These are phyloP conservation scores for Arthrobotrys musiformis DNA, from an alignment of 2,329 filamentous ascomycete genomes.

Conservation along the genomic window DNA sequence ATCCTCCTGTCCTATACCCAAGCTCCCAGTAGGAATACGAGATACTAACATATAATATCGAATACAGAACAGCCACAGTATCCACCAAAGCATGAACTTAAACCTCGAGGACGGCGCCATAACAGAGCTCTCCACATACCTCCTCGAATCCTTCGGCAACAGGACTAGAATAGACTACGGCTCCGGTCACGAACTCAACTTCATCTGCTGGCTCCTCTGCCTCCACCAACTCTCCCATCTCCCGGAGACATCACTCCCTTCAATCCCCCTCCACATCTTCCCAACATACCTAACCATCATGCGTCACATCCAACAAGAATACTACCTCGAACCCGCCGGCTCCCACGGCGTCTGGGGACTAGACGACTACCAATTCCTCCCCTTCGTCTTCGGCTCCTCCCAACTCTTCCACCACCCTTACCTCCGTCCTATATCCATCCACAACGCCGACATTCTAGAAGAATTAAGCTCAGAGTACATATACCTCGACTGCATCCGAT, in stretches of 20 bases:
- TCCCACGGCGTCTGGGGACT: conserved; percentile 98
- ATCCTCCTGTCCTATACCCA: too few relatives aligned
- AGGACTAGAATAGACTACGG: conserved; percentile 91
- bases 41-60: conserved; percentile 50
- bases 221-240: conserved; percentile 81
- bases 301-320: conserved; percentile 86
- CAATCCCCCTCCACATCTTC: conserved; percentile 81
- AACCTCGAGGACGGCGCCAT: conserved; percentile 66
- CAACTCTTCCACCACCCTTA: conserved; percentile 87
- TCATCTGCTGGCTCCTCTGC: conserved; percentile 95
- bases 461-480: conserved; percentile 85
- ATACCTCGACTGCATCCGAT: conserved; percentile 90
- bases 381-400: conserved; percentile 92
- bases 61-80: conserved; percentile 14
- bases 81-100: conserved; percentile 42
- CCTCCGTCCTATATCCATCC: conserved; percentile 82
- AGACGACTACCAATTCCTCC: conserved; percentile 96
- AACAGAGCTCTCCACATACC: conserved; percentile 80
- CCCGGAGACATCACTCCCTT: conserved; percentile 73
- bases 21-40: too few relatives aligned
- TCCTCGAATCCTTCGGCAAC: conserved; percentile 86
- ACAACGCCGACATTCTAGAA: conserved; percentile 86
- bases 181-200: conserved; percentile 96
- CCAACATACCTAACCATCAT: conserved; percentile 84
- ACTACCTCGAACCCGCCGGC: conserved; percentile 95